Conservation (phyloP, 2,329 filamentous ascomycete species). For the Drechmeria coniospora region DNA sequence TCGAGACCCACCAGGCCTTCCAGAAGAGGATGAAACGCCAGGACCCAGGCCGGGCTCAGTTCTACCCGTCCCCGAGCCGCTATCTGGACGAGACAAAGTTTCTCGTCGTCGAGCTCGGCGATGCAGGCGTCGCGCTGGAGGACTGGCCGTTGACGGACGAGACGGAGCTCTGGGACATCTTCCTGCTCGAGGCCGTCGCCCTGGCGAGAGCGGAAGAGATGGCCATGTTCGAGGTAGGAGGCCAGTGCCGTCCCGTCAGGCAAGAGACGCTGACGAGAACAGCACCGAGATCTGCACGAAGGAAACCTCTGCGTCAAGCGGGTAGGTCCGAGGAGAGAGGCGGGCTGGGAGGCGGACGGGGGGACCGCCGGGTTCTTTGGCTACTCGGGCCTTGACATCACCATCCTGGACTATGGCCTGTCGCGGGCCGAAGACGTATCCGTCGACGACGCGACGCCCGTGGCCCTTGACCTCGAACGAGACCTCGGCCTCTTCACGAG, state of each 20-base stretch:
- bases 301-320: slow-evolving; percentile 46
- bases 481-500: slow-evolving; percentile 46
- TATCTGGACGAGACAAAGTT: slow-evolving; percentile 44
- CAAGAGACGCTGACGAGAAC: slow-evolving; percentile 6
- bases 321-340: slow-evolving; percentile 17
- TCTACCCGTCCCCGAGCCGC: slow-evolving; percentile 45
- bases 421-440: slow-evolving; percentile 37
- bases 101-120: slow-evolving; percentile 46
- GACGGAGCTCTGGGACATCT: slow-evolving; percentile 47
- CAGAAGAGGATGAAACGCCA: slow-evolving; percentile 37
- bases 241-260: not conserved
- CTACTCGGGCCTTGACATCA: slow-evolving; percentile 45
- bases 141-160: slow-evolving; percentile 34
- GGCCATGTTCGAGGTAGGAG: slow-evolving; percentile 41
- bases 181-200: slow-evolving; percentile 44
- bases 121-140: slow-evolving; percentile 45
- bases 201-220: slow-evolving; percentile 42
- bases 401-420: slow-evolving; percentile 49
- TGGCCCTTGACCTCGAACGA: slow-evolving; percentile 43
- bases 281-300: slow-evolving; percentile 52
- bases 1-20: slow-evolving; percentile 45
- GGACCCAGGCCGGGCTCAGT: slow-evolving; percentile 41
- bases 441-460: slow-evolving; percentile 19
- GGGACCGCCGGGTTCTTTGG: slow-evolving; percentile 29
- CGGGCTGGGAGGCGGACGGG: slow-evolving; percentile 15